These are phyloP conservation scores for Phytophthora sansomeana DNA, from an alignment of 352 stramenopile species.

Conservation along the genomic window DNA sequence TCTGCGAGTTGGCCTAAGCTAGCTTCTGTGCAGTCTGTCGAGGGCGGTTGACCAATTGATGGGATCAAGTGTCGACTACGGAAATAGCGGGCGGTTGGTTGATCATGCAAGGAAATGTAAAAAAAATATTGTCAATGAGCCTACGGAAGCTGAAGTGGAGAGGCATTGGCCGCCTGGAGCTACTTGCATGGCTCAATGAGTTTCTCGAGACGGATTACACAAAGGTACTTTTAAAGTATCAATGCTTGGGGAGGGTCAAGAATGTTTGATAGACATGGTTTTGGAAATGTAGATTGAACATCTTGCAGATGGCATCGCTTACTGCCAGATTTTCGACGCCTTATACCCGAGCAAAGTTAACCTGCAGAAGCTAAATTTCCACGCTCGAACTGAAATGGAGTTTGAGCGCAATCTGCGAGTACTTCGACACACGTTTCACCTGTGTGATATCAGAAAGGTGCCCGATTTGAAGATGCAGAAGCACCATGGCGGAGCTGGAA, in stretches of 20 bases:
- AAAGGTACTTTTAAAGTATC: constrained; percentile 44
- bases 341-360: constrained; percentile 75
- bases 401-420: constrained; percentile 76
- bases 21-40: no score
- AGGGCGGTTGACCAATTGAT: no score
- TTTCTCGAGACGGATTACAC: constrained; percentile 87
- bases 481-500: not conserved
- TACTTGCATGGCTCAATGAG: constrained; percentile 83
- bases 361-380: constrained; percentile 68
- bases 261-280: not conserved
- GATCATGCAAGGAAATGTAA: no score
- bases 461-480: not conserved
- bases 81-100: no score
- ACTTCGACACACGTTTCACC: constrained; percentile 60
- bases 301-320: constrained; percentile 80
- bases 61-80: no score
- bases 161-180: constrained; percentile 78
- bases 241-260: not conserved
- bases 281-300: constrained; percentile 63
- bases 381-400: constrained; percentile 54
- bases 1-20: no score
- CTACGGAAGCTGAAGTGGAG: constrained; percentile 81
- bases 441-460: constrained; percentile 74
- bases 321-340: constrained; percentile 79
- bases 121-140: no score